Evolutionary conservation across 768 basidiomycete species (phyloP).

Genomic region (Coprinellus micaceus): DNA sequence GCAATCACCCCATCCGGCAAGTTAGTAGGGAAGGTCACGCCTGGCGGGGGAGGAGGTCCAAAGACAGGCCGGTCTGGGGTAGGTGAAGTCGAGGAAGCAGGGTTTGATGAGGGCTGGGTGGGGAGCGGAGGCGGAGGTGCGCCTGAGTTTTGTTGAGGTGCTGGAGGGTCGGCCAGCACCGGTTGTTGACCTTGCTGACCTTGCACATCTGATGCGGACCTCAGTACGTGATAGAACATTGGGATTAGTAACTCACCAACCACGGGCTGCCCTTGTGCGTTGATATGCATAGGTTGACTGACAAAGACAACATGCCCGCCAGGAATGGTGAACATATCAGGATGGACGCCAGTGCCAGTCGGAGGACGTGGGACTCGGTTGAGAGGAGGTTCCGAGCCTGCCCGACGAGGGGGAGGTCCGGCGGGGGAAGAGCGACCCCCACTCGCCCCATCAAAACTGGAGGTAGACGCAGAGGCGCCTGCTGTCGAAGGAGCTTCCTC

Average conservation of each 20-base stretch:
- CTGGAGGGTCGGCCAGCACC: background rate
- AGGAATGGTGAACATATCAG: constrained; percentile 5
- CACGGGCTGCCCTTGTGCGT: constrained; percentile 7
- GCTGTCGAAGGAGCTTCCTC: too few species aligned
- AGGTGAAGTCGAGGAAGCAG: background rate
- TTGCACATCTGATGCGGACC: background rate
- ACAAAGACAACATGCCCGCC: constrained; percentile 9
- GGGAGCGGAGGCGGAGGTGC: background rate
- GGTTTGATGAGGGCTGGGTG: background rate
- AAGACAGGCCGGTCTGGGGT: background rate
- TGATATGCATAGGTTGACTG: background rate
- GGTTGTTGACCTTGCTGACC: background rate
- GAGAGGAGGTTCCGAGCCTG: constrained; percentile 8
- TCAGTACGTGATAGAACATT: background rate
- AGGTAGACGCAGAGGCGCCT: background rate
- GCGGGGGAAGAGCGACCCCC: background rate
- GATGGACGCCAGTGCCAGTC: background rate
- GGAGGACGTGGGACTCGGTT: constrained; percentile 3
- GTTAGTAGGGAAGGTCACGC: background rate
- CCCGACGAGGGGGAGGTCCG: background rate
- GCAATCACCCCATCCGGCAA: constrained; percentile 11
- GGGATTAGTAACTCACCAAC: constrained; percentile 6
- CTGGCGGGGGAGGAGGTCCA: constrained; percentile 4
- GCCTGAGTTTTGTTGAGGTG: background rate
- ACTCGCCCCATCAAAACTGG: background rate